These are phyloP conservation scores for Colletotrichum graminicola DNA, from an alignment of 2,329 filamentous ascomycete genomes.

Conservation along the genomic window DNA sequence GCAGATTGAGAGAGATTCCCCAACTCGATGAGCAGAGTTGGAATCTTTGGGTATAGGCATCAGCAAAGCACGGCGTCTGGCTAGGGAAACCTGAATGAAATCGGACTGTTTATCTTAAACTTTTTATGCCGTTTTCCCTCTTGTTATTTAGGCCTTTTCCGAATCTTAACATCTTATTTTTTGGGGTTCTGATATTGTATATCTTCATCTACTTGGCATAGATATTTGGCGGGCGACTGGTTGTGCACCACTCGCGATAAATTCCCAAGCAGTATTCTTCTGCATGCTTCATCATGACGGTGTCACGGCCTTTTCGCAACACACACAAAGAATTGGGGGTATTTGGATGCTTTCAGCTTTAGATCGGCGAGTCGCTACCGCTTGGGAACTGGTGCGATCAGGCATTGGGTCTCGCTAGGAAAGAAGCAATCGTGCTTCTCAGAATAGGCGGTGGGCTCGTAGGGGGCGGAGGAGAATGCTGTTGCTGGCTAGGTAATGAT, in stretches of 20 bases:
- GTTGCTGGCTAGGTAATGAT: not conserved
- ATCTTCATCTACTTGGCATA: conserved; percentile 6
- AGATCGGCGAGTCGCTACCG: not conserved
- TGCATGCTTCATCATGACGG: conserved; percentile 5
- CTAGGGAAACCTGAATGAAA: conserved; percentile 16
- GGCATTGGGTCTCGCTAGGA: not conserved
- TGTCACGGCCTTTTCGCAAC: not conserved
- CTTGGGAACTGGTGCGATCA: not conserved
- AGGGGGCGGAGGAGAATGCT: not conserved
- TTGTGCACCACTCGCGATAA: not conserved
- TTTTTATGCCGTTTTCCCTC: not conserved
- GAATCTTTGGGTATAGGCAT: conserved; percentile 28
- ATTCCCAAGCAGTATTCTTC: not conserved
- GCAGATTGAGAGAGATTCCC: not conserved
- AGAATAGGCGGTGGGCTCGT: not conserved
- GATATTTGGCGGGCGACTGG: not conserved
- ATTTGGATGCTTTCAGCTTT: not conserved
- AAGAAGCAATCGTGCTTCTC: not conserved
- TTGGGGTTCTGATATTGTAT: not conserved
- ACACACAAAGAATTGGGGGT: not conserved
- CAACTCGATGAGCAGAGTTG: conserved; percentile 12
- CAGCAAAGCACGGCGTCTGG: conserved; percentile 35
- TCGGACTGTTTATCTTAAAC: not conserved
- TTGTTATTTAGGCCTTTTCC: not conserved
- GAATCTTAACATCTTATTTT: not conserved